Conservation (phyloP, 352 stramenopile species). For the Phytophthora megakarya region DNA sequence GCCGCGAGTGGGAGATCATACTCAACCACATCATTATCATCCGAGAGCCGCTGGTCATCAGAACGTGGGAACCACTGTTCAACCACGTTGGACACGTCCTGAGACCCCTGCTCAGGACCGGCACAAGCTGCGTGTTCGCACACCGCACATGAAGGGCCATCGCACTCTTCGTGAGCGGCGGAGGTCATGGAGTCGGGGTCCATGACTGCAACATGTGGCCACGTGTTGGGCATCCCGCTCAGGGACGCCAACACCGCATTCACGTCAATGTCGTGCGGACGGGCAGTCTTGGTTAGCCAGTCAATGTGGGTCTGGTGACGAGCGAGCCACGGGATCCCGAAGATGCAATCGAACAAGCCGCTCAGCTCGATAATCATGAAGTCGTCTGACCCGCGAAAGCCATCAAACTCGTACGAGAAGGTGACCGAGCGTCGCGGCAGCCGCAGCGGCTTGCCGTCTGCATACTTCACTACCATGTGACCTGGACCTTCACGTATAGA, state of each 20-base stretch:
- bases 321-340: too few species aligned
- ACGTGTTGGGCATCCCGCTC: slow-evolving; percentile 10
- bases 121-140: slow-evolving; percentile 1
- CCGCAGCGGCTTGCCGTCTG: slow-evolving; percentile 19
- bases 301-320: too few species aligned
- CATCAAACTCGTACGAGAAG: slow-evolving; percentile 28
- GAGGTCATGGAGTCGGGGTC: slow-evolving; percentile 15
- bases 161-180: slow-evolving; percentile 6
- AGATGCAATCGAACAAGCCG: too few species aligned
- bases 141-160: slow-evolving; percentile 23
- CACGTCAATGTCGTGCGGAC: slow-evolving; percentile 18
- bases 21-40: too few species aligned
- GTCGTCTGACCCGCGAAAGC: slow-evolving; percentile 15
- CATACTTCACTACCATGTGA: slow-evolving; percentile 25
- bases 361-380: slow-evolving; percentile 40
- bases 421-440: slow-evolving; percentile 3
- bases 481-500: slow-evolving; percentile 7
- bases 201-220: slow-evolving; percentile 23
- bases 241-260: slow-evolving; percentile 15
- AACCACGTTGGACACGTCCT: slow-evolving; percentile 1
- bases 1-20: too few species aligned
- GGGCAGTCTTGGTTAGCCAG: too few species aligned
- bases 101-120: slow-evolving; percentile 16
- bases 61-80: too few species aligned
- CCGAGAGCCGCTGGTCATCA: too few species aligned